phyloP scores from a whole-genome alignment of 805 yeast species.

The Wickerhamomyces hampshirensis region DNA sequence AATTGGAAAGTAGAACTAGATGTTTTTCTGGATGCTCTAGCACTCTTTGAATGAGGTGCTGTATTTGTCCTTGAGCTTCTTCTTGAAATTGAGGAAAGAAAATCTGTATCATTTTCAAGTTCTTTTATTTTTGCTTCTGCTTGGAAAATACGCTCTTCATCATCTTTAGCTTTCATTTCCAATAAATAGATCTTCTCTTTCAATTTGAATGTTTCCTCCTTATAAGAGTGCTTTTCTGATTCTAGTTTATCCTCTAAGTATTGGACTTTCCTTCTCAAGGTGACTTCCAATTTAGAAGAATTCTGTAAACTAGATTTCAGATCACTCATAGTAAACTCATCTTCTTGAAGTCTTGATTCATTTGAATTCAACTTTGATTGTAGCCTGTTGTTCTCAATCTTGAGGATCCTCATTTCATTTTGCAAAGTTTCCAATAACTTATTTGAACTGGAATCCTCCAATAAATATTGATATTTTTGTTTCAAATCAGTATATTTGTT shows the following conservation, averaged over 20 bases:
- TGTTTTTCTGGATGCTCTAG: not conserved
- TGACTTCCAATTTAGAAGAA: constrained; percentile 13
- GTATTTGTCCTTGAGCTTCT: not conserved
- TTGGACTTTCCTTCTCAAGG: constrained; percentile 16
- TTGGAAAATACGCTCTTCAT: constrained; percentile 14
- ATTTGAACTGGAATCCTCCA: not conserved
- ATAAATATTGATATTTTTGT: constrained; percentile 3
- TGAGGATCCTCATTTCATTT: constrained; percentile 11
- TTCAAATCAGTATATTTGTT: constrained; percentile 26
- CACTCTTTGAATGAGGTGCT: not conserved
- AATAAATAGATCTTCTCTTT: constrained; percentile 22
- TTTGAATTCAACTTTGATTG: constrained; percentile 16
- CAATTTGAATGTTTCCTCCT: constrained; percentile 26
- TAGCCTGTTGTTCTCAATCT: constrained; percentile 13
- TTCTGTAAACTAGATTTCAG: constrained; percentile 11
- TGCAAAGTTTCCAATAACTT: constrained; percentile 8
- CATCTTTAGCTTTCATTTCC: constrained; percentile 24
- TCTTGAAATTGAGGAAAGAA: no score
- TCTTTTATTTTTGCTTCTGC: constrained; percentile 26
- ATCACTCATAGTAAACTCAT: constrained; percentile 11
- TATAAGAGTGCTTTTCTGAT: constrained; percentile 18
- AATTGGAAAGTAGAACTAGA: not conserved
- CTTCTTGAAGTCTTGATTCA: constrained; percentile 7
- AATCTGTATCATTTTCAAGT: constrained; percentile 23
- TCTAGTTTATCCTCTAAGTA: constrained; percentile 26